Evolutionary conservation across 805 yeast genomes (phyloP).

Genomic region (Candida boidinii): DNA sequence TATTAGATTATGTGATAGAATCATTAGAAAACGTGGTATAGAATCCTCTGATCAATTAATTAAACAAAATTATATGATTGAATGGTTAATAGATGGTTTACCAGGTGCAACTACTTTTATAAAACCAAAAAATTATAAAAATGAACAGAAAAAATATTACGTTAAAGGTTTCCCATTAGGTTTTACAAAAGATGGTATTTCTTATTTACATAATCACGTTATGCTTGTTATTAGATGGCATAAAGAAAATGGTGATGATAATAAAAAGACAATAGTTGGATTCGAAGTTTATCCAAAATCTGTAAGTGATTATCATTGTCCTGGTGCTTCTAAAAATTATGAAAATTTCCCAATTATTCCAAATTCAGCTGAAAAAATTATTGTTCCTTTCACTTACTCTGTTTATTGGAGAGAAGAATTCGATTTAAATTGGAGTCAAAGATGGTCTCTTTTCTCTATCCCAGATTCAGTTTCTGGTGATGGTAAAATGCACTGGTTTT

Average conservation of each 20-base stretch:
- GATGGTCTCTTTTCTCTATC: constrained; percentile 60
- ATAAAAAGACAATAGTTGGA: constrained; percentile 62
- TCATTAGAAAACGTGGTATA: constrained; percentile 42
- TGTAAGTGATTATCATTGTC: constrained; percentile 59
- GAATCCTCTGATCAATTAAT: constrained; percentile 53
- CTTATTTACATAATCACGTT: constrained; percentile 70
- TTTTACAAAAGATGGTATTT: constrained; percentile 47
- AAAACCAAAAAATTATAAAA: constrained; percentile 42
- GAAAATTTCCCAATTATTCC: constrained; percentile 46
- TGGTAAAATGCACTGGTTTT: constrained; percentile 65
- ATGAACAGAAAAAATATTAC: constrained; percentile 47
- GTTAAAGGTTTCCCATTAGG: constrained; percentile 87
- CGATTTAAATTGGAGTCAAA: constrained; percentile 50
- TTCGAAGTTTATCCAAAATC: constrained; percentile 86
- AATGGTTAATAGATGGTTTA: constrained; percentile 76
- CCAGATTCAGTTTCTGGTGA: constrained; percentile 35
- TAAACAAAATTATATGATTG: constrained; percentile 63
- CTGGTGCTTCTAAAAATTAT: constrained; percentile 59
- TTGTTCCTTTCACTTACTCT: constrained; percentile 74
- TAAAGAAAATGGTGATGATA: constrained; percentile 29
- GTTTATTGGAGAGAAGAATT: constrained; percentile 84
- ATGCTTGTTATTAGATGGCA: constrained; percentile 75
- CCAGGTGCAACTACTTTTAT: constrained; percentile 86
- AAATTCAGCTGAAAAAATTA: constrained; percentile 27
- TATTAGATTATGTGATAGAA: constrained; percentile 56